These are phyloP conservation scores for Fusarium acutatum DNA, from an alignment of 2,329 filamentous ascomycete genomes.

Conservation along the genomic window DNA sequence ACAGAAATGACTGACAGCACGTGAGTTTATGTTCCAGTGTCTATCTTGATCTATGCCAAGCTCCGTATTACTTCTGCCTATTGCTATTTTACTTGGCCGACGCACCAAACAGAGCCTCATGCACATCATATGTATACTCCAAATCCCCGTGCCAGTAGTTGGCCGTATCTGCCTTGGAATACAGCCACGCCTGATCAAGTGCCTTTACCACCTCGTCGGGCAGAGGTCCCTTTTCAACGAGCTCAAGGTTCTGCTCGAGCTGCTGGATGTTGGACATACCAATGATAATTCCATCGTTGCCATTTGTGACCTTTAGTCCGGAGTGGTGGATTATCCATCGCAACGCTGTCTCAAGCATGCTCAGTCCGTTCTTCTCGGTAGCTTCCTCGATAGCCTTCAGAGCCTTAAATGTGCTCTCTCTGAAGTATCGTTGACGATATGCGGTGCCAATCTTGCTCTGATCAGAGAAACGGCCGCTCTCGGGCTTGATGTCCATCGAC, in stretches of 20 bases:
- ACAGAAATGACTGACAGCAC: constrained; percentile 1
- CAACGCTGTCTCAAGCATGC: constrained; percentile 76
- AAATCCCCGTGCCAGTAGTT: constrained; percentile 69
- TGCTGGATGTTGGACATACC: constrained; percentile 67
- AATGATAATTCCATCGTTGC: constrained; percentile 68
- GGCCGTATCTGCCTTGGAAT: constrained; percentile 66
- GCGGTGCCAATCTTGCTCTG: constrained; percentile 59
- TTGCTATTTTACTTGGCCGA: constrained; percentile 49
- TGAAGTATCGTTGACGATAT: constrained; percentile 78
- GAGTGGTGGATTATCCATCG: constrained; percentile 80
- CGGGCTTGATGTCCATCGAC: constrained; percentile 67
- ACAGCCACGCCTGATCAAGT: constrained; percentile 80
- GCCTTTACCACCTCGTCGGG: constrained; percentile 79
- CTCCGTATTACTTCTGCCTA: constrained; percentile 2
- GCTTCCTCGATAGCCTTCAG: constrained; percentile 74
- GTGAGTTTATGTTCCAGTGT: background rate
- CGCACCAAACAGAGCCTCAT: constrained; percentile 64
- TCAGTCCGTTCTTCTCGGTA: constrained; percentile 72
- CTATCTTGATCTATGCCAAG: background rate
- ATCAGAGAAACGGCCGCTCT: constrained; percentile 76
- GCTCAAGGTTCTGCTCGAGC: constrained; percentile 64
- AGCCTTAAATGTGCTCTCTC: constrained; percentile 69
- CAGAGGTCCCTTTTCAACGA: constrained; percentile 74
- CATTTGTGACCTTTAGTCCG: constrained; percentile 58
- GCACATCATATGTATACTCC: constrained; percentile 72